A percentile compares a stretch with the other conserved stretches of the same genome.
Evolutionary conservation across 176 grass and related monocot species (phyloP).

Genomic region (Raddia distichophylla): DNA sequence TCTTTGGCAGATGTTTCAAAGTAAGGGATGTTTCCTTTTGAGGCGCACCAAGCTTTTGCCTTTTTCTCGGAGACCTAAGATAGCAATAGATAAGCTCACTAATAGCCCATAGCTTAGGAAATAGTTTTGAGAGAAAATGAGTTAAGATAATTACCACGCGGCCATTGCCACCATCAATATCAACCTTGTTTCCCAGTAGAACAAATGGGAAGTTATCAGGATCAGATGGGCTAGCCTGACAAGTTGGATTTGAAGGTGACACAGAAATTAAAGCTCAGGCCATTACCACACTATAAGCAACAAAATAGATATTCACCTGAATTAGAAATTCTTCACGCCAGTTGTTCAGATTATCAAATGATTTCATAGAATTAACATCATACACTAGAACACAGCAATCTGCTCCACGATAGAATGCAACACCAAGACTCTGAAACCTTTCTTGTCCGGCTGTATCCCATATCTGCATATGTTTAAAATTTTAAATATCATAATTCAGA

Average conservation of each 20-base stretch:
- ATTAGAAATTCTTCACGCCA: constrained; percentile 95
- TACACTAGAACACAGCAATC: constrained; percentile 90
- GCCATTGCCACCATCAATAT: constrained; percentile 72
- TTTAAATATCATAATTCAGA: neutral
- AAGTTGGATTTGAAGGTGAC: constrained; percentile 17
- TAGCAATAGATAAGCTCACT: constrained; percentile 21
- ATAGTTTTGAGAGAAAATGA: constrained; percentile 24
- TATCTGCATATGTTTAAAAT: constrained; percentile 54
- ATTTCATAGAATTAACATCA: constrained; percentile 91
- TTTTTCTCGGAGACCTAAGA: constrained; percentile 90
- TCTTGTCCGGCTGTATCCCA: constrained; percentile 92
- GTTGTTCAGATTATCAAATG: constrained; percentile 89
- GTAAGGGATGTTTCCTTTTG: constrained; percentile 87
- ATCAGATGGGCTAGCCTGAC: constrained; percentile 81
- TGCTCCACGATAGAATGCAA: constrained; percentile 88
- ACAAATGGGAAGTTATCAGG: constrained; percentile 91
- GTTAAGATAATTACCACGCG: constrained; percentile 59
- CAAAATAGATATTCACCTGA: constrained; percentile 51
- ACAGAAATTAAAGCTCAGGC: constrained; percentile 14
- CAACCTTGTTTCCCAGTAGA: constrained; percentile 84
- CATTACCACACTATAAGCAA: neutral
- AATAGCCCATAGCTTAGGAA: constrained; percentile 30
- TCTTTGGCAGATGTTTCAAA: constrained; percentile 88
- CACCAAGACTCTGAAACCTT: constrained; percentile 86
- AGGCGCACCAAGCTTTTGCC: constrained; percentile 79